These are phyloP conservation scores for Penicillium taxi DNA, from an alignment of 495 filamentous ascomycete genomes.

Conservation along the genomic window DNA sequence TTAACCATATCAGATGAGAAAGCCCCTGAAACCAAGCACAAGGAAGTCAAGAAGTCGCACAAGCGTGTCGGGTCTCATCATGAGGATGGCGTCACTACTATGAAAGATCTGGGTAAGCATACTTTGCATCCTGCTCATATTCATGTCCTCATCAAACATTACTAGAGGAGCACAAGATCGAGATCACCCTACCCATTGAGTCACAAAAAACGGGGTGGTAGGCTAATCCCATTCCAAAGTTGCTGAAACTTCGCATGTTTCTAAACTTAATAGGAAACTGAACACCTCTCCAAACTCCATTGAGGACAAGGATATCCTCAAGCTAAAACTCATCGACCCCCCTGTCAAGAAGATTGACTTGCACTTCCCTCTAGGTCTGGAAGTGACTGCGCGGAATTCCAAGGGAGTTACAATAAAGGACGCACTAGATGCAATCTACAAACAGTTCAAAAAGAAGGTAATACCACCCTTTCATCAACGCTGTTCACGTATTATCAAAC, in stretches of 20 bases:
- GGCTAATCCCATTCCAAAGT: slow-evolving; percentile 17
- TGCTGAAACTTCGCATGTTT: not conserved
- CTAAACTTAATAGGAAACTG: slow-evolving; percentile 57
- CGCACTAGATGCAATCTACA: slow-evolving; percentile 86
- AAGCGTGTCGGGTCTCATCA: slow-evolving; percentile 59
- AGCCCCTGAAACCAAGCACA: slow-evolving; percentile 21
- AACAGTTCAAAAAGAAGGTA: slow-evolving; percentile 91
- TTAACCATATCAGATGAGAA: slow-evolving; percentile 60
- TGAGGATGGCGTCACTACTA: slow-evolving; percentile 66
- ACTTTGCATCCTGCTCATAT: not conserved
- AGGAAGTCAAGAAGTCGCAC: slow-evolving; percentile 47
- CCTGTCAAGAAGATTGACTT: slow-evolving; percentile 90
- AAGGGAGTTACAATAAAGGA: slow-evolving; percentile 95
- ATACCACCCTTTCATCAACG: slow-evolving; percentile 4
- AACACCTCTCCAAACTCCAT: slow-evolving; percentile 71
- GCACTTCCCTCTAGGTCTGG: slow-evolving; percentile 76
- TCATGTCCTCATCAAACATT: slow-evolving; percentile 12
- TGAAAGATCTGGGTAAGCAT: slow-evolving; percentile 75
- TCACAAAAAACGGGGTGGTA: slow-evolving; percentile 89
- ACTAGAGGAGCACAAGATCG: slow-evolving; percentile 65
- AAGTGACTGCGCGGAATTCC: slow-evolving; percentile 80
- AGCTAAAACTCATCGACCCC: slow-evolving; percentile 69
- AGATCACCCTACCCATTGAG: slow-evolving; percentile 73
- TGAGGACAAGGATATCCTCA: slow-evolving; percentile 74
- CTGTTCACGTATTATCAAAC: not conserved